Evolutionary conservation across 73 alveolate species (phyloP).

Genomic region (Paramecium biaurelia): DNA sequence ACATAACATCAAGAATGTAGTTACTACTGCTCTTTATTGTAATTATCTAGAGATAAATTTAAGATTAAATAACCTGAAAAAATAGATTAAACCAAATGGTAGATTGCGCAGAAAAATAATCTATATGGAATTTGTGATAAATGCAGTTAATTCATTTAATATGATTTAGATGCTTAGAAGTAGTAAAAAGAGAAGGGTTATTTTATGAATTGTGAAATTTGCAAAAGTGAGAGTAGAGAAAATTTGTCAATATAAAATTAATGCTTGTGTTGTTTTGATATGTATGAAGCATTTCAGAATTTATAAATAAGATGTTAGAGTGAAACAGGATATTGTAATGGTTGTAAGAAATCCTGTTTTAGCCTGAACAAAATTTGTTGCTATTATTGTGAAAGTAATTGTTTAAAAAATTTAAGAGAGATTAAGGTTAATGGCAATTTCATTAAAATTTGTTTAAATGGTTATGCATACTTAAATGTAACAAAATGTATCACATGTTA

Average conservation of each 20-base stretch:
- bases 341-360: too few species aligned
- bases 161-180: neutral
- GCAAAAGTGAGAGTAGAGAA: neutral
- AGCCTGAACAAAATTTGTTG: too few species aligned
- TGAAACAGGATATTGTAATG: neutral
- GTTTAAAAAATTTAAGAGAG: too few species aligned
- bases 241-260: too few species aligned
- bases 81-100: neutral
- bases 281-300: neutral
- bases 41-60: neutral
- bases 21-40: neutral
- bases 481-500: too few species aligned
- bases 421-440: too few species aligned
- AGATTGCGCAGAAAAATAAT: neutral
- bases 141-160: neutral
- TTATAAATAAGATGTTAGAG: neutral
- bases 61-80: neutral
- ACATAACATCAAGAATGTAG: neutral
- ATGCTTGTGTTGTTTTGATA: neutral
- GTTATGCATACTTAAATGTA: too few species aligned
- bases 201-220: neutral
- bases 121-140: neutral
- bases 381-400: too few species aligned
- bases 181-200: neutral
- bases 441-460: too few species aligned